Base-by-base conservation (phyloP, 768 basidiomycete species). In the Boletellus ananiceps region DNA sequence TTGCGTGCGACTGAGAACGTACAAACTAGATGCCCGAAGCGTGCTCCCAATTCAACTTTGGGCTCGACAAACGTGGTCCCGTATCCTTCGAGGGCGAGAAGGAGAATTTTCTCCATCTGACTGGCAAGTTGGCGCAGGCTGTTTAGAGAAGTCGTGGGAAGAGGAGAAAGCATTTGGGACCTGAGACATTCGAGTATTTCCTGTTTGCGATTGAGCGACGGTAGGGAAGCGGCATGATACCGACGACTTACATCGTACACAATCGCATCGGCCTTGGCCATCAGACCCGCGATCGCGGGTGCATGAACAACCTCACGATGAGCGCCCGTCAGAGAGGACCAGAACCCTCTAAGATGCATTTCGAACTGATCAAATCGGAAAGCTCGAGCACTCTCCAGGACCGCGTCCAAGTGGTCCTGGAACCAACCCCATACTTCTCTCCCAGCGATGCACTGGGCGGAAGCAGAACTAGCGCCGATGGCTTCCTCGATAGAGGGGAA, bases 371-470 rank as follows among this genome's bases (percentile, higher is more conserved):
- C 92, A 58, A 92, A 88, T 34, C 89, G 78, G 73, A 85, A 87
- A 15, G 79, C 72, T 47, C 87, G 74, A 37, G 92, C 81, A 58
- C 80, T 84, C 57, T 91, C 88, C 29, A 93, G 70, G 40, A 94
- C 75, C 0, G 84, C 74, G 68, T 94, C 90, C 52, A 93, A 75
- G 72, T 95, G 93, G 49, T 91, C 86, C 66, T 88, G 86, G 75
- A 95, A 95, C 84, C 88, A 90, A 27, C 75, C 78, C 93, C 93
- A 95, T 6, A 91, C 87, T 66, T 90, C 88, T 57, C 87, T 81
- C 25, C 88, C 91, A 52, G 84, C 84, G 18, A 89, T 77, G 47
- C 82, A 80, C 57, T 92, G 85, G 25, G 87, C 74, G 40, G 88
- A 80, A n/a, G 83, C 79, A 11, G 86, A 85, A 59, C 74, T 83